A percentile compares a stretch with the other conserved stretches of the same genome.
Conservation (phyloP, 305 asterid genomes). For the Striga hermonthica region DNA sequence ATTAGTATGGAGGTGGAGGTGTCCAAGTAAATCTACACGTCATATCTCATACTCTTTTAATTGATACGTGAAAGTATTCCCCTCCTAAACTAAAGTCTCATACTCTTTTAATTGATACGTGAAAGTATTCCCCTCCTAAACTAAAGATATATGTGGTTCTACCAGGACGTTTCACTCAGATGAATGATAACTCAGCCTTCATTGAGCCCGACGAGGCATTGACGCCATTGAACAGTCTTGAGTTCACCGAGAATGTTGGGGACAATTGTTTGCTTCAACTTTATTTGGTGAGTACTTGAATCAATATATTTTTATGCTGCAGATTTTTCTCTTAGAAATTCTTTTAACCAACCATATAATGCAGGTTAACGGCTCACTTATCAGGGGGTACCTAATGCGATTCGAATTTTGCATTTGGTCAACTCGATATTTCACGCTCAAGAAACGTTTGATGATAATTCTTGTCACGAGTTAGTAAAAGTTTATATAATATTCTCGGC, state of each 20-base stretch:
- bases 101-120: neutral
- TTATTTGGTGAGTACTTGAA: conserved; percentile 39
- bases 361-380: conserved; percentile 38
- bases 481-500: conserved; percentile 38
- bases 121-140: neutral
- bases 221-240: conserved; percentile 36
- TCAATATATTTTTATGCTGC: neutral
- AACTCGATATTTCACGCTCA: conserved; percentile 25
- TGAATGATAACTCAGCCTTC: conserved; percentile 38
- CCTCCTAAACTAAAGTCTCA: too few relatives aligned
- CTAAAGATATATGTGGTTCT: conserved; percentile 24
- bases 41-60: too few relatives aligned
- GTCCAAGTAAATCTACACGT: conserved; percentile 43
- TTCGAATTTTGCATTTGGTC: conserved; percentile 26
- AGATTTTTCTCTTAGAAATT: neutral
- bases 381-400: conserved; percentile 27
- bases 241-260: conserved; percentile 27
- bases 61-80: too few relatives aligned
- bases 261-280: conserved; percentile 34
- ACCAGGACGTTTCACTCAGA: too few relatives aligned
- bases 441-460: conserved; percentile 41
- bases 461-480: conserved; percentile 31
- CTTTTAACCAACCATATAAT: conserved; percentile 2
- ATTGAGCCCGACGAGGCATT: conserved; percentile 53
- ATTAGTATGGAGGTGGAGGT: conserved; percentile 34